phyloP scores from a whole-genome alignment of 1,284 basidiomycete genomes.

The Boletellus sp. region DNA sequence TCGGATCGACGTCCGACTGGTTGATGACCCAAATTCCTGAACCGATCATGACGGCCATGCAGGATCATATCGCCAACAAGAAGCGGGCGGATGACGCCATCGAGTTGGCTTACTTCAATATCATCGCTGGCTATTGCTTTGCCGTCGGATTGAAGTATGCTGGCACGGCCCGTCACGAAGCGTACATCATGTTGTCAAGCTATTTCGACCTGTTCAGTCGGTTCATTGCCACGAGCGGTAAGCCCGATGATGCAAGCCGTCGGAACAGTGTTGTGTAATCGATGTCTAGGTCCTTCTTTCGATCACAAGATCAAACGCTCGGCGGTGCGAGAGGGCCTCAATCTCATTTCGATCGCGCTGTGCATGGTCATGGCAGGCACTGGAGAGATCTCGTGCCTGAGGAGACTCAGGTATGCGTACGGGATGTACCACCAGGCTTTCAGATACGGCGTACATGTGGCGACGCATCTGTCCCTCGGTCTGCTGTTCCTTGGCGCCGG shows the following conservation, averaged over 20 bases:
- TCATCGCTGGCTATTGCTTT: slow-evolving; percentile 88
- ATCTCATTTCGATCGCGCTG: slow-evolving; percentile 80
- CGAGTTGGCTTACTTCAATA: slow-evolving; percentile 86
- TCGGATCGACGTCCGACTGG: slow-evolving; percentile 78
- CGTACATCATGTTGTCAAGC: slow-evolving; percentile 77
- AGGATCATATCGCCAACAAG: slow-evolving; percentile 44
- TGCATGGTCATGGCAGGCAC: slow-evolving; percentile 96
- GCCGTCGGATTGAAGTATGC: slow-evolving; percentile 91
- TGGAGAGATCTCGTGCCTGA: slow-evolving; percentile 87
- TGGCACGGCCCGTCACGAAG: slow-evolving; percentile 85
- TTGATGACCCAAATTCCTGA: slow-evolving; percentile 71
- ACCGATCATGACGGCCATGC: slow-evolving; percentile 61
- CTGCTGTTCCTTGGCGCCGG: slow-evolving; percentile 94
- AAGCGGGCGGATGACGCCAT: slow-evolving; percentile 69
- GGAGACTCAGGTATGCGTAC: slow-evolving; percentile 86
- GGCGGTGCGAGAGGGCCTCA: slow-evolving; percentile 85
- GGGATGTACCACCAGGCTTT: slow-evolving; percentile 83
- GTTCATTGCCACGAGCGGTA: slow-evolving; percentile 61
- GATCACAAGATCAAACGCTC: slow-evolving; percentile 84
- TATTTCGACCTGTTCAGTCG: slow-evolving; percentile 79
- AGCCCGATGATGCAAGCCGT: slow-evolving; percentile 21
- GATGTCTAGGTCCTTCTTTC: slow-evolving; percentile 60
- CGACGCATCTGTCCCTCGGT: slow-evolving; percentile 89
- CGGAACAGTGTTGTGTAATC: not conserved
- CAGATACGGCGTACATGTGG: slow-evolving; percentile 88